Evolutionary conservation across 345 rosid genomes (phyloP), one percentile per base, ranked within the genome.

Genomic region (Bruguiera parviflora): DNA sequence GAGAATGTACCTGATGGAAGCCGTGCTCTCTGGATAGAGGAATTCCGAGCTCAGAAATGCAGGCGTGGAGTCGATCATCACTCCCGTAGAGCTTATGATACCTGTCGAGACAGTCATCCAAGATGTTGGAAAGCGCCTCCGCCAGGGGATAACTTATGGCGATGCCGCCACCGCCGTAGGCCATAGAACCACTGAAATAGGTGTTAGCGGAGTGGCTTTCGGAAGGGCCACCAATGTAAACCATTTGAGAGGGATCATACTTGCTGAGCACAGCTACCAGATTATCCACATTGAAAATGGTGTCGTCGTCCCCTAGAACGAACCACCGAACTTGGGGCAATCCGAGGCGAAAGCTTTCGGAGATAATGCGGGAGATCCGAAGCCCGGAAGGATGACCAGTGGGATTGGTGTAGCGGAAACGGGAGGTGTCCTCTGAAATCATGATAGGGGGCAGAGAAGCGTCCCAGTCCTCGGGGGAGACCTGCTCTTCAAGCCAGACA

Each of bases 151-250:
- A 87, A 65, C 94, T 91, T 13, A 93, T 88, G 57, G 98, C 98
- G 24, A 93, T 89, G 37, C 97, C 98, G 1, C 95, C 97, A 18
- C 98, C 98, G n/a, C 98, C 98, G 65, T 79, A 94, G 2, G 92
- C 98, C 98, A 94, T 94, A 8, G 82, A 80, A 65, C 89, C 94
- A 72, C 97, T 88, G 72, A 94, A 94, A 72, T 88, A 89, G 5
- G 88, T 75, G 61, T 91, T 94, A 8, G 97, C 95, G 4, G 97
- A 94, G 79, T 94, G 98, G 61, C 96, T 89, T 80, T 94, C 98
- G 0, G 97, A 91, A 0, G 97, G 85, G 29, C 76, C 78, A 21
- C 97, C 97, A n/a, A 94, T 64, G 70, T 93, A 93, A 7, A 88
- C 80, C 97, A 94, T 89, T 80, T 91, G 90, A 0, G 83, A 77